Evolutionary conservation across 1,284 basidiomycete genomes (phyloP), one percentile per base, ranked within the genome.

Genomic region (Rhodotorula glutinis): DNA sequence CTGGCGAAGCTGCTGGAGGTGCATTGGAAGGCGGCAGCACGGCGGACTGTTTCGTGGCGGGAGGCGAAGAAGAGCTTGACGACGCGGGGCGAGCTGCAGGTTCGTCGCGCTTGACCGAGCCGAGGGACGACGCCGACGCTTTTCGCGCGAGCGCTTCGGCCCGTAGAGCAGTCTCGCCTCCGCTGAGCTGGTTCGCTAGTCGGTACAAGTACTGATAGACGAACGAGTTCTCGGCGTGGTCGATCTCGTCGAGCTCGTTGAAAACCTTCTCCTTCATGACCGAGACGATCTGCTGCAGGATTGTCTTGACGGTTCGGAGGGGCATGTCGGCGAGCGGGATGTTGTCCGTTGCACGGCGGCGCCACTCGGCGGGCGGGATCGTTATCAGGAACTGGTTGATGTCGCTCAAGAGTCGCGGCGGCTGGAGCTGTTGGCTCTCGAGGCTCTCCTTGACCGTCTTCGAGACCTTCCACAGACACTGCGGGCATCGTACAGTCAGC

Each of bases 241-340:
- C 75, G 52, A 77, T 67, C 54, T 76, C 72, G 17, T 73, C 70
- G 38, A 82, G 78, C 25, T 81, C 78, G 30, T 81, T 80, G 63
- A 80, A 80, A 27, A 82, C 79, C 2, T 76, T 76, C 16, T 76
- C 76, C 44, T 79, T 81, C 62, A 80, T 81, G 52, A 81, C 78
- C 51, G 77, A 72, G 73, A 96, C 90, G 65, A 96, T 85, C 77
- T 95, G 92, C 79, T 98, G 93, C 47, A 97, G 90, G 73, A 98
- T 91, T 38, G 95, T 94, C 82, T 98, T 99, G 79, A 98, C 90
- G 2, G 96, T 98, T 65, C 95, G 85, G 73, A 98, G 80, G 3
- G 96, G 96, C 90, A 98, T 90, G 76, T 98, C 96, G 51, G 92
- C 93, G 75, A 96, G 89, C 3, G 95, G 92, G 0, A 98, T 86